phyloP scores from a whole-genome alignment of 2,329 filamentous ascomycete genomes.

The Fusarium penzigii region DNA sequence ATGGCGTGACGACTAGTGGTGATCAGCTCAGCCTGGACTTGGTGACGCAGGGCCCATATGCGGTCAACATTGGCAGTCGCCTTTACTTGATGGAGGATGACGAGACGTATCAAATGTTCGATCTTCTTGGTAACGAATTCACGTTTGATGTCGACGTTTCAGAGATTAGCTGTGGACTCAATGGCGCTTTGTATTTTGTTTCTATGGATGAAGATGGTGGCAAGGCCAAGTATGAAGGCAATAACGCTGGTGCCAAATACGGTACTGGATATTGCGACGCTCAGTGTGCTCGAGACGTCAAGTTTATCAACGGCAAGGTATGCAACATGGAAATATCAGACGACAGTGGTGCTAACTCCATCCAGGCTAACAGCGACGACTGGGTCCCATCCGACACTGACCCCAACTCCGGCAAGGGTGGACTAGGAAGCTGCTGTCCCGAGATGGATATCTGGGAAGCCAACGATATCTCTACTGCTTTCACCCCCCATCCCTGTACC shows the following conservation, averaged over 20 bases:
- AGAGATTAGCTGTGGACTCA: slow-evolving; percentile 66
- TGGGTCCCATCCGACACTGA: slow-evolving; percentile 54
- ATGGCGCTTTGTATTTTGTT: slow-evolving; percentile 68
- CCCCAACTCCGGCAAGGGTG: slow-evolving; percentile 52
- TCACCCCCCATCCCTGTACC: slow-evolving; percentile 65
- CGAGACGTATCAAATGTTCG: slow-evolving; percentile 63
- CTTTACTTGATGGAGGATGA: slow-evolving; percentile 64
- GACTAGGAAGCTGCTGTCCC: slow-evolving; percentile 56
- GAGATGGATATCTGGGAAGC: slow-evolving; percentile 66
- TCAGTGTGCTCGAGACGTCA: slow-evolving; percentile 53
- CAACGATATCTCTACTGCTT: slow-evolving; percentile 62
- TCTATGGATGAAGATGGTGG: slow-evolving; percentile 62
- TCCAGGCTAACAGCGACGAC: slow-evolving; percentile 49
- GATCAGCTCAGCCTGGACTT: slow-evolving; percentile 55
- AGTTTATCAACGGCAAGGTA: slow-evolving; percentile 56
- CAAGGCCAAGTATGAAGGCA: slow-evolving; percentile 48
- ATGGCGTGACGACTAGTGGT: slow-evolving; percentile 53
- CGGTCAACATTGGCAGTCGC: slow-evolving; percentile 52
- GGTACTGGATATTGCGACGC: slow-evolving; percentile 57
- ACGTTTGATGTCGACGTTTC: slow-evolving; percentile 72
- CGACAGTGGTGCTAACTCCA: slow-evolving; percentile 7
- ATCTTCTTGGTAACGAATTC: slow-evolving; percentile 66
- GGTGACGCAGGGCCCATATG: slow-evolving; percentile 50
- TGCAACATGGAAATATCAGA: slow-evolving; percentile 3
- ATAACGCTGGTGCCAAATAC: slow-evolving; percentile 56